Base-by-base conservation (phyloP, 2,329 filamentous ascomycete genomes). In the Beauveria medogensis region DNA sequence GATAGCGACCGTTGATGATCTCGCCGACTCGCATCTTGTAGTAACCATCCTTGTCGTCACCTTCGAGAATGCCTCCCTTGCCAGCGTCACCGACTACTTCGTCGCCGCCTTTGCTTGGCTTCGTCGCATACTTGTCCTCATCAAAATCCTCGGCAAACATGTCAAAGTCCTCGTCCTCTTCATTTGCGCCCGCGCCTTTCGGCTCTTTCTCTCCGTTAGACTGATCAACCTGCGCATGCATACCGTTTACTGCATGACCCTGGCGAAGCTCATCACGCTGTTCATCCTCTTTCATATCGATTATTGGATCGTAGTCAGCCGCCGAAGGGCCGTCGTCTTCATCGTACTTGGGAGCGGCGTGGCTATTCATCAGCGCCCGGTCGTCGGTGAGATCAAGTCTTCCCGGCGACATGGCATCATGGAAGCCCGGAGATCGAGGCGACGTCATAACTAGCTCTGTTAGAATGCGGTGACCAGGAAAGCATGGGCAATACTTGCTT, bases 21-120 rank as follows among this genome's bases (percentile, higher is more conserved):
- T 99, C 94, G 69, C 93, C 92, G 46, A 92, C 86, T 61, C 95
- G 91, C 62, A 97, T 87, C 74, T 94, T 95, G 80, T 97, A 99
- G 72, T 97, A 97, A 6, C 93, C 94, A 69, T 99, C 92, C 57
- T 89, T 86, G 71, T 97, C 94, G 70, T 96, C 92, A 63, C 96
- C 93, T 69, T 97, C 93, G 57, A 97, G 83, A 73, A 93, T 90
- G 64, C 88, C 90, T 64, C 86, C 86, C 72, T 76, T 90, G 75
- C 85, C 87, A 65, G 85, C 83, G 72, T 73, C 88, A 76, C 74
- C 86, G 77, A 66, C 78, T 12, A 78, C 77, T 51, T 80, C 77
- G 48, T 79, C 78, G 22, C 71, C 72, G 48, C 77, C 72, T 28
- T 74, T 70, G 59, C 68, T 74, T 3, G 75, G 70, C 57, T 80